A percentile compares a stretch with the other conserved stretches of the same genome.
Conservation (phyloP, 139 green algal genomes). For the Tetradesmus obliquus region DNA sequence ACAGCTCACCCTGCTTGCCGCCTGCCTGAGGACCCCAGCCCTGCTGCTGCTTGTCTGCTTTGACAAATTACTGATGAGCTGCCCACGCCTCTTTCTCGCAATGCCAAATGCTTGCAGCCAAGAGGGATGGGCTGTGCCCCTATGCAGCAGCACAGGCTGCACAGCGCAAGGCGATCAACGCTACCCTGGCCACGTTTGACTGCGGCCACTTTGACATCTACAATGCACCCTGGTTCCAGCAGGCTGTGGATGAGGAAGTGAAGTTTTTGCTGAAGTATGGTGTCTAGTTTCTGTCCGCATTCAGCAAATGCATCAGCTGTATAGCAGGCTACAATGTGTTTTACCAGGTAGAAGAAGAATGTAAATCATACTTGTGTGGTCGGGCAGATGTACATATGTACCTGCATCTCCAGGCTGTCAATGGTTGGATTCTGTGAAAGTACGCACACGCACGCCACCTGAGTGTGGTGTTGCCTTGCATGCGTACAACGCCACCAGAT, state of each 20-base stretch:
- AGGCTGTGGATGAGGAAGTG: not conserved
- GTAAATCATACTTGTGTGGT: not conserved
- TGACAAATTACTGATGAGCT: not conserved
- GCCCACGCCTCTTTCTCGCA: not conserved
- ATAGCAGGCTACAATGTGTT: not conserved
- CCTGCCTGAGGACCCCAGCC: not conserved
- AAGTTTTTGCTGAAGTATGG: not conserved
- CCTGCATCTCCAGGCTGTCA: not conserved
- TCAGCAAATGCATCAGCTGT: not conserved
- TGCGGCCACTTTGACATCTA: conserved; percentile 10
- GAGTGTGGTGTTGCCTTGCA: not conserved
- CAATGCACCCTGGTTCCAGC: not conserved
- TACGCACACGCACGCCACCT: not conserved
- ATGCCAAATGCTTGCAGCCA: not conserved
- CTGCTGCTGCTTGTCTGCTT: not conserved
- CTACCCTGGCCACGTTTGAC: conserved; percentile 4
- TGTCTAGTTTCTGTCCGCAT: not conserved
- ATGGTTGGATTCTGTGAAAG: not conserved
- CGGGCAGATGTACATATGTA: not conserved
- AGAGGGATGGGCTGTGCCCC: not conserved
- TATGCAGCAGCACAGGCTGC: conserved; percentile 12
- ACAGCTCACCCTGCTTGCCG: not conserved
- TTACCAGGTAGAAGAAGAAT: not conserved
- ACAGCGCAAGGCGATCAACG: not conserved
- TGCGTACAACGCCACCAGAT: not conserved